Conservation (phyloP, 164 flowering plant genomes). For the Tetracentron sinense region DNA sequence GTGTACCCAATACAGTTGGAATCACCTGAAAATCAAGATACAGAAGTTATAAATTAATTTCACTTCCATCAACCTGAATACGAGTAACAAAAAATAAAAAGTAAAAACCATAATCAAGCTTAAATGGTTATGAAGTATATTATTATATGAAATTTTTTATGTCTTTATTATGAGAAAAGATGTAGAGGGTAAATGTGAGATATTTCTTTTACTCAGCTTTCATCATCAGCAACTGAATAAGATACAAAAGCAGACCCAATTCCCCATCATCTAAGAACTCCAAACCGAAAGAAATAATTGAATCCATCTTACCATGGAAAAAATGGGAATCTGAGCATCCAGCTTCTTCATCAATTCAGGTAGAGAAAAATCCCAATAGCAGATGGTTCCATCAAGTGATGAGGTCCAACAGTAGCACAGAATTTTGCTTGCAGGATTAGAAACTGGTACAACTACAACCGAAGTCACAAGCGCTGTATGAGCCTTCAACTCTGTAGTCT, state of each 20-base stretch:
- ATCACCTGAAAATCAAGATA: slow-evolving; percentile 57
- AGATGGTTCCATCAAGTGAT: slow-evolving; percentile 85
- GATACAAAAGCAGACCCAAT: background rate
- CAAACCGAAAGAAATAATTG: background rate
- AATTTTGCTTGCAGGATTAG: slow-evolving; percentile 40
- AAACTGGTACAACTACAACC: slow-evolving; percentile 62
- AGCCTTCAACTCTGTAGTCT: slow-evolving; percentile 77
- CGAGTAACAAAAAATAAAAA: background rate
- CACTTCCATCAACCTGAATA: background rate
- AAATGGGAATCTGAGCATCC: slow-evolving; percentile 51
- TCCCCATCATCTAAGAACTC: background rate
- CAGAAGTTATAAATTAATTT: background rate
- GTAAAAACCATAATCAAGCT: too few species aligned
- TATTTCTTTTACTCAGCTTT: background rate
- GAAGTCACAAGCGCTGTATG: slow-evolving; percentile 72
- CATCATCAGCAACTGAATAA: background rate
- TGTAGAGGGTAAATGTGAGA: background rate
- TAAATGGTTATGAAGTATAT: too few species aligned
- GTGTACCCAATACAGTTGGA: slow-evolving; percentile 42
- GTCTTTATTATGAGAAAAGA: background rate
- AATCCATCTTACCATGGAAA: slow-evolving; percentile 61
- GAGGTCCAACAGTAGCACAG: slow-evolving; percentile 85
- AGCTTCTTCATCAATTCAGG: slow-evolving; percentile 69
- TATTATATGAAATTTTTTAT: background rate
- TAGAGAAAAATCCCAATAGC: slow-evolving; percentile 85